Base-by-base conservation (phyloP, 1,284 basidiomycete species). In the Ganoderma meredithae region DNA sequence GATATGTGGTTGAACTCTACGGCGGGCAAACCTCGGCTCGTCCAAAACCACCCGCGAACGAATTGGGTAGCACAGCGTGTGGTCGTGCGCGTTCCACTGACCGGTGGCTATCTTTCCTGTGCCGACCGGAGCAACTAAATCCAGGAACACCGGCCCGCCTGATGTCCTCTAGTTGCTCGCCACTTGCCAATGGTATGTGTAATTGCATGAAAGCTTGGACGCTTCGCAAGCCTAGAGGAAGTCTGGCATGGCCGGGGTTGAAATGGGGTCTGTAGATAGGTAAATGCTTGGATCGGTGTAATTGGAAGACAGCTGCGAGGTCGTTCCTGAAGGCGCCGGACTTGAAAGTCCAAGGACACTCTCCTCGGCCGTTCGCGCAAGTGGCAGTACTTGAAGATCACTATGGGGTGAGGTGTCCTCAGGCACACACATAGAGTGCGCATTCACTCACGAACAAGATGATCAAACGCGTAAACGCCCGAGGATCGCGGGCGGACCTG, bases 41-140 rank as follows among this genome's bases (percentile, higher is more conserved):
- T 33, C 31, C 55, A n/a, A 12, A 39, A 31, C 13, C 27, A 17
- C 33, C 17, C 55, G 12, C 10, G 22, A 17, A 19, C 27, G 31
- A 58, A 58, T 33, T 33, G 19, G 55, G 33, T 19, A 36, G 55
- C 55, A 56, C 55, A 56, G 55, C 55, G 36, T 58, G 55, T 22
- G 55, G 55, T 22, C 19, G 19, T 19, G 33, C 33, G 47, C 47
- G 22, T 9, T 39, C 31, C 55, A 39, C 31, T 36, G 8, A 58
- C 33, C 55, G 19, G 31, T 36, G 33, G 55, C 13, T 39, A 8
- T n/a, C 55, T 36, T 36, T 36, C 55, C 55, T 58, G 55, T 58
- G 55, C 55, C 19, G n/a, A 15, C 33, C 27, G 53, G 53, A 31
- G 27, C 13, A 36, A 9, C n/a, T 31, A 36, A 27, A 33, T 56